phyloP scores from a whole-genome alignment of 208 protist genomes.

The Lotmaria passim region DNA sequence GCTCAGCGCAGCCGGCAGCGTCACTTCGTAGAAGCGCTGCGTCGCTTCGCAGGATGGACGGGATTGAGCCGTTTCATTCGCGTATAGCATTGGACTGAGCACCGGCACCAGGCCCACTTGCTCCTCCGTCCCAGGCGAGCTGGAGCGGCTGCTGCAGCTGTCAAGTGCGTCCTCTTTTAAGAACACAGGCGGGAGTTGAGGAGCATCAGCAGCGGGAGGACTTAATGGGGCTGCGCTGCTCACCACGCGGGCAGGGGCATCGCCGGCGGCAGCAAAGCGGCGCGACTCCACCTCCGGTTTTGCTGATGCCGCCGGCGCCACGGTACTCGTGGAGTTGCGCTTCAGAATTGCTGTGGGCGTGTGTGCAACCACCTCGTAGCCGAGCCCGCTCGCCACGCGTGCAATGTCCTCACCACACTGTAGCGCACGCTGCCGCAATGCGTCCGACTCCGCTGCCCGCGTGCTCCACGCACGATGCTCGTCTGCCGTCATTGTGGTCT shows the following conservation, averaged over 20 bases:
- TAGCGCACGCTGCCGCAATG: slow-evolving; percentile 48
- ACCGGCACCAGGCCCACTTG: slow-evolving; percentile 35
- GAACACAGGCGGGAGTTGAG: neutral
- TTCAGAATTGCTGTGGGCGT: slow-evolving; percentile 24
- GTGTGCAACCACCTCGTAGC: slow-evolving; percentile 52
- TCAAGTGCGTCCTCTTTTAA: slow-evolving; percentile 3
- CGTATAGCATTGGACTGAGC: slow-evolving; percentile 26
- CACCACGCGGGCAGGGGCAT: neutral
- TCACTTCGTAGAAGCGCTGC: slow-evolving; percentile 6
- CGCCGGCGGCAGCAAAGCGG: neutral
- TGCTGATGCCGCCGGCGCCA: neutral
- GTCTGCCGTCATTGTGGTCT: slow-evolving; percentile 5
- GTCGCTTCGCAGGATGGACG: neutral
- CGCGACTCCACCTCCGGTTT: slow-evolving; percentile 7
- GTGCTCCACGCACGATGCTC: slow-evolving; percentile 20
- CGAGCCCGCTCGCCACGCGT: slow-evolving; percentile 46
- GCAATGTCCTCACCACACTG: slow-evolving; percentile 43
- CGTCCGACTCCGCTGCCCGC: slow-evolving; percentile 31
- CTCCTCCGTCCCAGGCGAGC: slow-evolving; percentile 30
- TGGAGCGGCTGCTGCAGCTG: slow-evolving; percentile 31
- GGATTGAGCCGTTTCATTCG: neutral
- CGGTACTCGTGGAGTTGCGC: neutral
- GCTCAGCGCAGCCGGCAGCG: slow-evolving; percentile 9
- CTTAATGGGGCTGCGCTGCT: slow-evolving; percentile 1
- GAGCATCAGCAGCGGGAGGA: neutral